Conservation (phyloP, 495 filamentous ascomycete species). For the Trichocladium uniseriatum region DNA sequence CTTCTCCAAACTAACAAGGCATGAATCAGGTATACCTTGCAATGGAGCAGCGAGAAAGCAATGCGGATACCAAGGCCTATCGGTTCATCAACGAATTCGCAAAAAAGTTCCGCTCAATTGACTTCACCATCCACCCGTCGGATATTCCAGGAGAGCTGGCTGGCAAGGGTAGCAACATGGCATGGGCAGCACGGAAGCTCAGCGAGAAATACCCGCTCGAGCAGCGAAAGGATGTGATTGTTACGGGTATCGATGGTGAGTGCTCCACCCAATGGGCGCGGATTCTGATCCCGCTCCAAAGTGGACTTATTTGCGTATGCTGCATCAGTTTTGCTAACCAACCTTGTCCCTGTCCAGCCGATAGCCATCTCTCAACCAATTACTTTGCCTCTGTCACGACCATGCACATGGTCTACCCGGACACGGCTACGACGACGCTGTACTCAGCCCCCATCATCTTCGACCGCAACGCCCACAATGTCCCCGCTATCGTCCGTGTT, state of each 20-base stretch:
- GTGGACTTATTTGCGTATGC: background rate
- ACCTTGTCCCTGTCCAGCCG: slow-evolving; percentile 38
- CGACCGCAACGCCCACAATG: slow-evolving; percentile 58
- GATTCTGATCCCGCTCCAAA: too few species aligned
- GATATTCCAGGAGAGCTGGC: slow-evolving; percentile 54
- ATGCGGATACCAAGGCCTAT: slow-evolving; percentile 45
- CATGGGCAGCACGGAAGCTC: slow-evolving; percentile 54
- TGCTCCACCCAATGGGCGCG: slow-evolving; percentile 5
- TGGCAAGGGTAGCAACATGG: slow-evolving; percentile 60
- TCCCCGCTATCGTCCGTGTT: slow-evolving; percentile 56
- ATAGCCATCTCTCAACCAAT: slow-evolving; percentile 56
- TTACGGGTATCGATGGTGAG: slow-evolving; percentile 63
- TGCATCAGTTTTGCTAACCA: slow-evolving; percentile 26
- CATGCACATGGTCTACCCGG: slow-evolving; percentile 46
- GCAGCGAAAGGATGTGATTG: slow-evolving; percentile 49
- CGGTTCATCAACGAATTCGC: slow-evolving; percentile 45
- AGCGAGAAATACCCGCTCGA: slow-evolving; percentile 44
- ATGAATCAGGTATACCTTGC: slow-evolving; percentile 53
- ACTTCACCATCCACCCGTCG: slow-evolving; percentile 51
- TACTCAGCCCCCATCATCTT: slow-evolving; percentile 65
- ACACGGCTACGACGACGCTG: slow-evolving; percentile 47
- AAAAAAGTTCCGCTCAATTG: slow-evolving; percentile 51
- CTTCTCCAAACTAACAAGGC: slow-evolving; percentile 9
- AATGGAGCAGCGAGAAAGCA: slow-evolving; percentile 56
- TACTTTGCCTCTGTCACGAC: slow-evolving; percentile 54